These are phyloP conservation scores for Mortierella sp. DNA, from an alignment of 371 early-diverging fungal species.

Conservation along the genomic window DNA sequence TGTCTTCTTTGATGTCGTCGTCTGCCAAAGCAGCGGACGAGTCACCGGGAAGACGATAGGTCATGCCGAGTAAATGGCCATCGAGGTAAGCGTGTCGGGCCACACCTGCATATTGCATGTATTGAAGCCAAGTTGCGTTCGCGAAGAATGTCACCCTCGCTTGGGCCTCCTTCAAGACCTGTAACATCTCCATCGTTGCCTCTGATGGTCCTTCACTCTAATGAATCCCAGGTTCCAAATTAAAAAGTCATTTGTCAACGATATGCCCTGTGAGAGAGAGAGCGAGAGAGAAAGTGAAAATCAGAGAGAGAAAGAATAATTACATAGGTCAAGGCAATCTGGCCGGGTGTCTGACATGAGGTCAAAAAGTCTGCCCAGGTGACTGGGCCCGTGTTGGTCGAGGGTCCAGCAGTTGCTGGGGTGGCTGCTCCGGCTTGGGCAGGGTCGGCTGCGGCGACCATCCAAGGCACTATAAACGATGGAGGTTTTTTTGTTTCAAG, in stretches of 20 bases:
- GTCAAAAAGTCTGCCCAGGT: constrained; percentile 27
- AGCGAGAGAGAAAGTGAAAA: neutral
- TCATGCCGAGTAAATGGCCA: constrained; percentile 69
- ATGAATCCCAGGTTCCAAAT: constrained; percentile 25
- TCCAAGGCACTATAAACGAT: neutral
- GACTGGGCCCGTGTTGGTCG: constrained; percentile 2
- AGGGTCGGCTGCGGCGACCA: neutral
- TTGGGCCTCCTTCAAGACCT: constrained; percentile 61
- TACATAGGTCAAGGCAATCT: constrained; percentile 66
- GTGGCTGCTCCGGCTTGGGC: neutral
- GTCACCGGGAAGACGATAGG: constrained; percentile 58
- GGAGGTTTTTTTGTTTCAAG: neutral
- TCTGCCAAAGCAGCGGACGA: constrained; percentile 54
- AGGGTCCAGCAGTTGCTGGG: constrained; percentile 2
- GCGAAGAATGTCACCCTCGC: constrained; percentile 66
- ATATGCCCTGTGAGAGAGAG: neutral
- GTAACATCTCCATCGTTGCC: constrained; percentile 59
- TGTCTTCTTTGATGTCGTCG: constrained; percentile 56
- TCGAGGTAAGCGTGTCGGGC: constrained; percentile 61
- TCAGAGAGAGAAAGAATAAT: neutral
- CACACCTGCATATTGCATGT: constrained; percentile 63
- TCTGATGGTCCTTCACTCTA: constrained; percentile 66
- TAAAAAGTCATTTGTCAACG: too few relatives aligned
- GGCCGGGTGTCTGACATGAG: constrained; percentile 57
- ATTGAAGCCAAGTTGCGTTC: constrained; percentile 64